Evolutionary conservation across 345 rosid genomes (phyloP).

Genomic region (Litchi chinensis): DNA sequence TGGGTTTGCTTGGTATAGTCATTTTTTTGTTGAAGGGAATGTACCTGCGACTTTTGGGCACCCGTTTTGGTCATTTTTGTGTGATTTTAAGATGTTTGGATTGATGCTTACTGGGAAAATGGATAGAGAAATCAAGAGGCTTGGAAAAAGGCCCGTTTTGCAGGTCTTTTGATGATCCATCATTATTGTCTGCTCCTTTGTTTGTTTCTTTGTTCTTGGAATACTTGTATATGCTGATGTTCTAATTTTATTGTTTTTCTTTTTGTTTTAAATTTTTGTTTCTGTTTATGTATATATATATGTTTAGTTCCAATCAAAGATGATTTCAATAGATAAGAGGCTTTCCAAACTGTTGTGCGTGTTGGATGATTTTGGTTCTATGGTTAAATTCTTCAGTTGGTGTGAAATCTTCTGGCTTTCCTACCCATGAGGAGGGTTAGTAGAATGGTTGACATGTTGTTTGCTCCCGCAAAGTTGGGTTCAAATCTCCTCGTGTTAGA

Average conservation of each 20-base stretch:
- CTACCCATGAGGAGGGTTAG: too few species aligned
- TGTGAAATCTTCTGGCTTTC: too few species aligned
- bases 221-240: constrained; percentile 3
- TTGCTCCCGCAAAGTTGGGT: too few species aligned
- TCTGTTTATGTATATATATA: too few species aligned
- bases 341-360: not conserved
- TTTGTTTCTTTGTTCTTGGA: constrained; percentile 5
- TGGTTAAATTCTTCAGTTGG: not conserved
- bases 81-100: constrained; percentile 92
- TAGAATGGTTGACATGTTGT: too few species aligned
- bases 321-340: not conserved
- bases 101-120: constrained; percentile 89
- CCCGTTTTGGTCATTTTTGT: constrained; percentile 82
- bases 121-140: constrained; percentile 96
- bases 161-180: constrained; percentile 48
- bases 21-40: constrained; percentile 93
- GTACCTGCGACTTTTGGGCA: constrained; percentile 82
- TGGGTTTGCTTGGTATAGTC: constrained; percentile 93
- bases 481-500: too few species aligned
- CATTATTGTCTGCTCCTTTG: constrained; percentile 5
- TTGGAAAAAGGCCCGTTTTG: constrained; percentile 85
- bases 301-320: not conserved
- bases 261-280: not conserved
- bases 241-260: not conserved
- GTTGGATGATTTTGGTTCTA: not conserved